phyloP scores from a whole-genome alignment of 192 early-diverging fungal genomes.

The Umbelopsis vinacea region DNA sequence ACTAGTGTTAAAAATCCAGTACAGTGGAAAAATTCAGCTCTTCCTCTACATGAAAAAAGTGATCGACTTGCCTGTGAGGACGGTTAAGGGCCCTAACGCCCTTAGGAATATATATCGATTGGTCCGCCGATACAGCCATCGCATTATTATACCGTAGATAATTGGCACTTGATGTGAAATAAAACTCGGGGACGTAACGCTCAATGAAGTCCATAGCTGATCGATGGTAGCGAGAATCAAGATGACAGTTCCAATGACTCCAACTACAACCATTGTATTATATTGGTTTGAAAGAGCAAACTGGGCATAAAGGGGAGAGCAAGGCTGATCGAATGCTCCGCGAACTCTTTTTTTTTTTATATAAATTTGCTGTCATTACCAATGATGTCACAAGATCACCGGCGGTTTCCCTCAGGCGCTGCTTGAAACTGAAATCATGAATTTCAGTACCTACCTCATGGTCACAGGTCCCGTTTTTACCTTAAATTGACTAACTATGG shows the following conservation, averaged over 20 bases:
- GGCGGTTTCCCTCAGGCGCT: too few species aligned
- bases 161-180: constrained; percentile 2
- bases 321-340: not conserved
- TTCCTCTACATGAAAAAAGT: not conserved
- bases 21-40: too few species aligned
- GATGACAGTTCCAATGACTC: not conserved
- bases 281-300: not conserved
- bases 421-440: too few species aligned
- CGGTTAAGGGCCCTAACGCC: not conserved
- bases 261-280: not conserved
- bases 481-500: too few species aligned
- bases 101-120: not conserved
- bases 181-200: constrained; percentile 13
- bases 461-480: too few species aligned
- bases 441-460: too few species aligned
- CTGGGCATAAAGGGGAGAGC: not conserved
- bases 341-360: not conserved
- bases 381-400: not conserved
- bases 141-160: not conserved
- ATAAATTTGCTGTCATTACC: too few species aligned
- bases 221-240: not conserved
- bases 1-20: not conserved
- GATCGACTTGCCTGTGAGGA: constrained; percentile 7
- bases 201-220: constrained; percentile 12
- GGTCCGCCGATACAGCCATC: not conserved